Conservation (phyloP, 768 basidiomycete species). For the Terana coerulea region DNA sequence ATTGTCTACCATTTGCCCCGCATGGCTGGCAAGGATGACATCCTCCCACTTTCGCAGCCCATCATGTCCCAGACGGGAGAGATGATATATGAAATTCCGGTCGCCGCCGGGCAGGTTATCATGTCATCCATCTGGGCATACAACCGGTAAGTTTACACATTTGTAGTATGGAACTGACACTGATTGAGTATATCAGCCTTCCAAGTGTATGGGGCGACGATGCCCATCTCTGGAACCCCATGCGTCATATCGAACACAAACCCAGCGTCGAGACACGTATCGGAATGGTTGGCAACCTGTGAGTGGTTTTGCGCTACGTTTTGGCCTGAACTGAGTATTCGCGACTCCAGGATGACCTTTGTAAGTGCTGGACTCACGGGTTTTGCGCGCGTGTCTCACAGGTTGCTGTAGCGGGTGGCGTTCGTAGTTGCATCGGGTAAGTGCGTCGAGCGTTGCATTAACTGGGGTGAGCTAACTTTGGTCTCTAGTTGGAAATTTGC, state of each 20-base stretch:
- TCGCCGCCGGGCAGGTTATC: slow-evolving; percentile 24
- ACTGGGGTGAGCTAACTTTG: neutral
- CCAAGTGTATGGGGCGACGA: slow-evolving; percentile 30
- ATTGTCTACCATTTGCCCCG: slow-evolving; percentile 25
- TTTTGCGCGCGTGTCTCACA: neutral
- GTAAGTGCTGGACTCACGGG: neutral
- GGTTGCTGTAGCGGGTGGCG: neutral
- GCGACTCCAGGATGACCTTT: neutral
- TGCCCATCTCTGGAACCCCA: slow-evolving; percentile 26
- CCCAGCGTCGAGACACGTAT: neutral
- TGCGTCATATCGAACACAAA: slow-evolving; percentile 21
- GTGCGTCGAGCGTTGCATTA: neutral
- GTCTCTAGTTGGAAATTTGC: neutral
- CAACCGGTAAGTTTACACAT: slow-evolving; percentile 25
- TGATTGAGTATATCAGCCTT: slow-evolving; percentile 13
- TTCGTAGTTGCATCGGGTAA: slow-evolving; percentile 5
- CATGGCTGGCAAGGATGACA: slow-evolving; percentile 25
- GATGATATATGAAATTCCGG: slow-evolving; percentile 21
- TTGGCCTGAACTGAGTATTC: neutral
- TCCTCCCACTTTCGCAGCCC: slow-evolving; percentile 31
- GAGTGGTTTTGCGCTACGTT: neutral
- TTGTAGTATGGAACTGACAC: neutral
- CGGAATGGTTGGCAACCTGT: slow-evolving; percentile 2
- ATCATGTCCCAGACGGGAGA: slow-evolving; percentile 24
- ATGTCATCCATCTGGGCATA: slow-evolving; percentile 28